phyloP scores from a whole-genome alignment of 208 protist genomes.

The Angomonas deanei region DNA sequence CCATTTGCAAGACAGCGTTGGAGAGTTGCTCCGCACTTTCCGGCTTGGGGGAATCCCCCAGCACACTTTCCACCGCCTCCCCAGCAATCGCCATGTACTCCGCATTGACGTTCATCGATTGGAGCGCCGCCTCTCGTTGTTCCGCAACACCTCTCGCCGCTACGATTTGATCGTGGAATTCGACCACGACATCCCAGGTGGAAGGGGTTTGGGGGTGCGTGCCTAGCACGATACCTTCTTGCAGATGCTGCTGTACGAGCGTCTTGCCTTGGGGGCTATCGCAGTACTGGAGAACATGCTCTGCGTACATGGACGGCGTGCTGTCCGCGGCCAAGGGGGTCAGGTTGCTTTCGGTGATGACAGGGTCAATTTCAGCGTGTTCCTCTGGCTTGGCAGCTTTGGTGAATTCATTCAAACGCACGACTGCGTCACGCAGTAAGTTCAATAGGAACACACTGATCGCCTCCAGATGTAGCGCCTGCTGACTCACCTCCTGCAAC shows the following conservation, averaged over 20 bases:
- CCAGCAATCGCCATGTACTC: constrained; percentile 1
- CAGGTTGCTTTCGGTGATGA: neutral
- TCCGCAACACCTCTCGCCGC: constrained; percentile 13
- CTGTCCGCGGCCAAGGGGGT: constrained; percentile 20
- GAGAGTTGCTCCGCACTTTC: neutral
- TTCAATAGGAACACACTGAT: constrained; percentile 37
- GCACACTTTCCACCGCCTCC: neutral
- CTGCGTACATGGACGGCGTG: constrained; percentile 35
- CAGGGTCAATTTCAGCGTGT: too few species aligned
- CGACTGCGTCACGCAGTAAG: constrained; percentile 27
- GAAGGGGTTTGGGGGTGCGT: constrained; percentile 7
- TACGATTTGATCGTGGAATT: constrained; percentile 32
- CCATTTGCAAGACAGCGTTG: neutral
- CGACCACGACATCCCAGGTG: constrained; percentile 45
- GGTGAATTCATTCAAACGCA: constrained; percentile 19
- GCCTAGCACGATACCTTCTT: constrained; percentile 12
- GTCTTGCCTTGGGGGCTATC: constrained; percentile 14
- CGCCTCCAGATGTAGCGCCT: constrained; percentile 13
- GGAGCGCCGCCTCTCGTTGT: constrained; percentile 9
- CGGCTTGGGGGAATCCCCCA: neutral
- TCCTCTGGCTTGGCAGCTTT: too few species aligned
- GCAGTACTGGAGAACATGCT: constrained; percentile 27
- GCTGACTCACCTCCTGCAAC: constrained; percentile 7
- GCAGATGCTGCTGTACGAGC: constrained; percentile 40
- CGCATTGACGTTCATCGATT: constrained; percentile 8